A percentile compares a stretch with the other conserved stretches of the same genome.
Conservation (phyloP, 768 basidiomycete species). For the Pleurotus pulmonarius region DNA sequence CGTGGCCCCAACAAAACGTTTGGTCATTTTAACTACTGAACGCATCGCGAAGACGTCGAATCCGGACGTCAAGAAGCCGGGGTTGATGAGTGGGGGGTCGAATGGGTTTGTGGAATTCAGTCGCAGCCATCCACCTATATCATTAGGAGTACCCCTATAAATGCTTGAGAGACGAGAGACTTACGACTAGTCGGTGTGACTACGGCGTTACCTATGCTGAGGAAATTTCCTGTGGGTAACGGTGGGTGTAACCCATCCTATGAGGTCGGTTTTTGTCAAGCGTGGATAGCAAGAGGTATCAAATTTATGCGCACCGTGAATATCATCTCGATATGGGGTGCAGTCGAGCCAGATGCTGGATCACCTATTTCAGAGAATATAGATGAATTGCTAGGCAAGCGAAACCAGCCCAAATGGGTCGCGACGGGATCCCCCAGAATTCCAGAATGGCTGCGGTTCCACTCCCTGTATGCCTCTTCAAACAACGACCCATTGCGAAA, state of each 20-base stretch:
- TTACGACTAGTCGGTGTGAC: slow-evolving; percentile 34
- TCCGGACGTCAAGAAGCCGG: slow-evolving; percentile 12
- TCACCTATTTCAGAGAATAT: slow-evolving; percentile 25
- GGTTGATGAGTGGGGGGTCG: slow-evolving; percentile 21
- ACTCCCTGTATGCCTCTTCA: slow-evolving; percentile 12
- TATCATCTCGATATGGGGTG: slow-evolving; percentile 31
- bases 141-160: no score
- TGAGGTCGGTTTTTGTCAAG: no score
- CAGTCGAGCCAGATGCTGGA: slow-evolving; percentile 29
- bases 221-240: slow-evolving; percentile 12
- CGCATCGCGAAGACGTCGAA: slow-evolving; percentile 23
- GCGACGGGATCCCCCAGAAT: slow-evolving; percentile 7
- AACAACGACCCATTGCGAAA: slow-evolving; percentile 11
- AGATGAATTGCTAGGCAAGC: slow-evolving; percentile 22
- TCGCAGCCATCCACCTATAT: slow-evolving; percentile 20
- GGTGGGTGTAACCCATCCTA: slow-evolving; percentile 9
- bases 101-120: slow-evolving; percentile 23
- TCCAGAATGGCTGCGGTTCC: slow-evolving; percentile 15
- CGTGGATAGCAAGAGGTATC: no score
- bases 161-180: no score
- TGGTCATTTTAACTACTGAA: slow-evolving; percentile 18
- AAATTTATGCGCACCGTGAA: slow-evolving; percentile 20
- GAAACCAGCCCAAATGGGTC: slow-evolving; percentile 14
- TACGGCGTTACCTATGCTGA: slow-evolving; percentile 15
- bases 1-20: slow-evolving; percentile 19